Percentiles rank a stretch among this genome's conserved stretches.
phyloP scores from a whole-genome alignment of 2,329 filamentous ascomycete species.

The Fusarium metavorans region DNA sequence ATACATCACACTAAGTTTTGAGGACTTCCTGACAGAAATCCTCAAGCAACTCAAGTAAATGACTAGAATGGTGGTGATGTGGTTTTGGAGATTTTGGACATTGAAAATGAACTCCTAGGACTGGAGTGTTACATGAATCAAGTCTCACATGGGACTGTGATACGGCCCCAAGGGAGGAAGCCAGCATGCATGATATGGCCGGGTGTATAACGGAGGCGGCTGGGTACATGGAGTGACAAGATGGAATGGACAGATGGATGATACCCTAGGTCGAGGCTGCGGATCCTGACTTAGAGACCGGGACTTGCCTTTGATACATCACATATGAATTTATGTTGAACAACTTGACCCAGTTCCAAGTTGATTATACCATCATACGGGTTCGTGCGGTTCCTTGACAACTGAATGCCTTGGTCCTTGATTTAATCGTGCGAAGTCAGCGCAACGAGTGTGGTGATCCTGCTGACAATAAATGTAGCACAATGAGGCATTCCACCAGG shows the following conservation, averaged over 20 bases:
- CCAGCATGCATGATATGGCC: conserved; percentile 9
- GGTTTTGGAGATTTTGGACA: neutral
- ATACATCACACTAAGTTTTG: conserved; percentile 86
- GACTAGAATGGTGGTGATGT: neutral
- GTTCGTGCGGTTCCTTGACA: neutral
- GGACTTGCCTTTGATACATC: conserved; percentile 36
- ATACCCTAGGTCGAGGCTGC: conserved; percentile 46
- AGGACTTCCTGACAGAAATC: conserved; percentile 81
- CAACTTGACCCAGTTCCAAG: neutral
- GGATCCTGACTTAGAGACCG: conserved; percentile 43
- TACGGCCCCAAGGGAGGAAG: conserved; percentile 3
- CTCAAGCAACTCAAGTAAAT: conserved; percentile 68
- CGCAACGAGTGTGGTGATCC: neutral
- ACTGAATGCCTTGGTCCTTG: neutral
- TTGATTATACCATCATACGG: neutral
- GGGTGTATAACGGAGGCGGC: conserved; percentile 17
- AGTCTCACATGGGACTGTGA: conserved; percentile 7
- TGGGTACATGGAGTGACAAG: conserved; percentile 6
- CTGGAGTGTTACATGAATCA: neutral
- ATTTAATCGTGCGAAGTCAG: neutral
- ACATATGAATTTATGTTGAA: conserved; percentile 31
- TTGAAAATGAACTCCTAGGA: neutral
- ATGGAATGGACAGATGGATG: conserved; percentile 38
- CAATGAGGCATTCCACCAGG: neutral
- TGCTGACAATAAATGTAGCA: neutral